Evolutionary conservation across 108 stramenopile species (phyloP), one percentile per base, ranked within the genome.

Genomic region (Halocafeteria seosinensis): DNA sequence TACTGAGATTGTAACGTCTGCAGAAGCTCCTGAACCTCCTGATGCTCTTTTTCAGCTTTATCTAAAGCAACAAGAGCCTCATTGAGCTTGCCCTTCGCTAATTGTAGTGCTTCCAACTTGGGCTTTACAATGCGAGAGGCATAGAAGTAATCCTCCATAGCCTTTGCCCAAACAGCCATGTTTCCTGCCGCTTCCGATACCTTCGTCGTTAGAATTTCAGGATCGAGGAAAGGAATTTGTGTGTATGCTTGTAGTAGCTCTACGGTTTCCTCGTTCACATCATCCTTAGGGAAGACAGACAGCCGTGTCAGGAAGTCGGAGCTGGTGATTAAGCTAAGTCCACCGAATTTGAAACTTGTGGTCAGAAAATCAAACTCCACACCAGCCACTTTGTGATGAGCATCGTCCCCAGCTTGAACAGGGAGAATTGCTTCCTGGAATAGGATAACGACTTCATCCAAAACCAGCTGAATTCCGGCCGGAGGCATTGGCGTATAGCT

Each of bases 381-480:
- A 37, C 78, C 34, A 47, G 78, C 81, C 13, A 32, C 37, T 25
- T 77, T 35, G 24, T 80, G 76, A 55, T 74, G 66, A 57, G 78
- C 80, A 29, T 83, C 82, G 50, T 77, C 80, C 23, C 80, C 82
- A 27, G 75, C 77, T 29, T 30, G 26, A 32, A 79, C 81, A 24
- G 55, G 59, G 35, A 74, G 62, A 25, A 81, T 50, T 8, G 55
- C 70, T 34, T 47, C 59, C 71, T 72, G 71, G 51, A 73, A 71
- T 33, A 83, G 68, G 2, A 83, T 55, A 28, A 63, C 66, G 8
- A 83, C 82, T 30, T 77, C 72, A 52, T 83, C 82, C 50, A 81
- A 78, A 28, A 81, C 73, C 4, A 78, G 72, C 58, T 80, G 81
- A 74, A 83, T 81, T 42, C 80, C 74, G 52, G 78, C 79, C 11